Evolutionary conservation across 1,284 basidiomycete species (phyloP).

Genomic region (Mrakiaceae sp.): DNA sequence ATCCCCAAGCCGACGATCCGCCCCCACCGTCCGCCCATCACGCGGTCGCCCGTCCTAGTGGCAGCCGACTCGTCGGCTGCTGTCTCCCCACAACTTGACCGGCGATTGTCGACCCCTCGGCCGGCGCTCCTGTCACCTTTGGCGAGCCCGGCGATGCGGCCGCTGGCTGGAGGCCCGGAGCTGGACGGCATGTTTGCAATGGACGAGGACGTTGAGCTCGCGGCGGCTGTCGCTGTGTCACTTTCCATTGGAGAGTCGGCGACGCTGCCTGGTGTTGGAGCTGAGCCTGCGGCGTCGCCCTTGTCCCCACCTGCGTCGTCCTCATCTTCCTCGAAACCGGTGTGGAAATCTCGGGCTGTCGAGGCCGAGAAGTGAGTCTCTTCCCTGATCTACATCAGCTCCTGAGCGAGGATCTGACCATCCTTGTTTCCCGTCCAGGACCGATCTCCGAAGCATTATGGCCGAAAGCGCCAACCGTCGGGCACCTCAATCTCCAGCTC

Average conservation of each 20-base stretch:
- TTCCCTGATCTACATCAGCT: neutral
- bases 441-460: slow-evolving; percentile 77
- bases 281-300: slow-evolving; percentile 17
- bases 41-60: slow-evolving; percentile 37
- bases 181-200: slow-evolving; percentile 50
- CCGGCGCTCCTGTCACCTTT: slow-evolving; percentile 25
- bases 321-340: slow-evolving; percentile 15
- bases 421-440: slow-evolving; percentile 35
- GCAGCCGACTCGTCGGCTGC: slow-evolving; percentile 16
- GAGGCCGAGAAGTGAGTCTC: slow-evolving; percentile 38
- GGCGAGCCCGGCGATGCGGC: slow-evolving; percentile 31
- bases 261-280: slow-evolving; percentile 6
- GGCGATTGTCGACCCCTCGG: slow-evolving; percentile 18
- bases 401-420: slow-evolving; percentile 6
- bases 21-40: slow-evolving; percentile 27
- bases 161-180: slow-evolving; percentile 26
- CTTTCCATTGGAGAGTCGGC: slow-evolving; percentile 24
- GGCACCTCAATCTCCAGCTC: neutral
- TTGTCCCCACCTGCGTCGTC: neutral
- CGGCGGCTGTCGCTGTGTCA: slow-evolving; percentile 15
- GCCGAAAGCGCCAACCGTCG: slow-evolving; percentile 39
- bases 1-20: slow-evolving; percentile 57
- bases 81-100: slow-evolving; percentile 16
- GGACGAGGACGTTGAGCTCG: slow-evolving; percentile 42
- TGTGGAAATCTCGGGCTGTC: slow-evolving; percentile 41